These are phyloP conservation scores for Phyllosticta citribraziliensis DNA, from an alignment of 2,329 filamentous ascomycete species.

Conservation along the genomic window DNA sequence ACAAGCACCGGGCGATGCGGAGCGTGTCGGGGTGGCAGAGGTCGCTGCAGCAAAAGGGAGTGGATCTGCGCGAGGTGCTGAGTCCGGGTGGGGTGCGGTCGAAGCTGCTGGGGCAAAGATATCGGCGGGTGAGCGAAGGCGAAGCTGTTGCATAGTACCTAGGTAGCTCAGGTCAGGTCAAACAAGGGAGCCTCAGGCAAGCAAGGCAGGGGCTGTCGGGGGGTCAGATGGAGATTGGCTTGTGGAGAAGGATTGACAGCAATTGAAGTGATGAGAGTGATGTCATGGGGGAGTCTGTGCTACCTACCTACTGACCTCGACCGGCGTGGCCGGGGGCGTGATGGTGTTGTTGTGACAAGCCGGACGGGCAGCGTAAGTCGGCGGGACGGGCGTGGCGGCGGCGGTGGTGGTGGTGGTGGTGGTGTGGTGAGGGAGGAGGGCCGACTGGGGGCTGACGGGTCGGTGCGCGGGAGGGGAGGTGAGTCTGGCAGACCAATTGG, in stretches of 20 bases:
- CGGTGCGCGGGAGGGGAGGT: not conserved
- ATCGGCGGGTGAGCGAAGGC: conserved; percentile 5
- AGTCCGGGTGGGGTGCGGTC: conserved; percentile 3
- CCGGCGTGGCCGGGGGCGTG: not conserved
- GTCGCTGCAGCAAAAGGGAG: conserved; percentile 8
- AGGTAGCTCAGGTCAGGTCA: not conserved
- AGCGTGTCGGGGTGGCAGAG: conserved; percentile 9
- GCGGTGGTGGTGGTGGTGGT: not conserved
- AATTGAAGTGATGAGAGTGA: not conserved
- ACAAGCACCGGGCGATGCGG: conserved; percentile 10
- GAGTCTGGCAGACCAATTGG: not conserved
- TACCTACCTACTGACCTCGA: not conserved
- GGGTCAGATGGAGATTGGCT: not conserved
- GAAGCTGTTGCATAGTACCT: conserved; percentile 5
- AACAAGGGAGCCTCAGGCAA: not conserved
- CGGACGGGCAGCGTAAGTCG: not conserved
- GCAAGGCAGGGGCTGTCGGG: not conserved
- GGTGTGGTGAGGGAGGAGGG: not conserved
- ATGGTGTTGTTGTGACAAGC: not conserved
- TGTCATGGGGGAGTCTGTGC: not conserved
- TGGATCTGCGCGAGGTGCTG: conserved; percentile 6
- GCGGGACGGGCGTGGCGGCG: not conserved
- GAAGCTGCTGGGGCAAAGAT: conserved; percentile 1
- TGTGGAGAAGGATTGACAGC: not conserved
- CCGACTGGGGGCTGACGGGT: not conserved